Evolutionary conservation across 2,329 filamentous ascomycete genomes (phyloP).

Genomic region (Bipolaris oryzae): DNA sequence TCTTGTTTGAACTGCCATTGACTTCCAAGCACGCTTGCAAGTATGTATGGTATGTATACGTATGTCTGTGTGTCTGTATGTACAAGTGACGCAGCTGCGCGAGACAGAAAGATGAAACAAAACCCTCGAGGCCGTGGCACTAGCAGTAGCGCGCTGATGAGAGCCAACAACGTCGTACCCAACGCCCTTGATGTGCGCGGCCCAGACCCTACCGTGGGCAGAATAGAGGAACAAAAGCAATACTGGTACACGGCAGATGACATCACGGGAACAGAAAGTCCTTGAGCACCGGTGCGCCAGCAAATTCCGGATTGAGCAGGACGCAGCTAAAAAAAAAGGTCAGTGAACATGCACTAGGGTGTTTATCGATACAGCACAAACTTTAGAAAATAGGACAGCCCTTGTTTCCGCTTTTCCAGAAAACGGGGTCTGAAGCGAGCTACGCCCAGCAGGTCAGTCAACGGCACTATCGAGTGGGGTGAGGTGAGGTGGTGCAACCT

Average conservation of each 20-base stretch:
- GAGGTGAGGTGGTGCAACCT: constrained; percentile 51
- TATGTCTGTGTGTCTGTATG: background rate
- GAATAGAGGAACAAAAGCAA: background rate
- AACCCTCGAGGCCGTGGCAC: background rate
- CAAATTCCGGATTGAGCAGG: constrained; percentile 90
- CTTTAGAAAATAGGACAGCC: constrained; percentile 93
- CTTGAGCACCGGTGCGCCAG: constrained; percentile 86
- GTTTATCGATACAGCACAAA: constrained; percentile 55
- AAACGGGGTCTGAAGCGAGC: constrained; percentile 79
- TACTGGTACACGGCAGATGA: background rate
- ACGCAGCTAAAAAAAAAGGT: constrained; percentile 69
- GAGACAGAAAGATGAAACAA: background rate
- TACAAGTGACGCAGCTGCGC: background rate
- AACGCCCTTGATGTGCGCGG: background rate
- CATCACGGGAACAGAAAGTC: constrained; percentile 76
- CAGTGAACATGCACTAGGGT: constrained; percentile 35
- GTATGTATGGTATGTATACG: background rate
- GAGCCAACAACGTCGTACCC: background rate
- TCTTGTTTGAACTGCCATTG: no score
- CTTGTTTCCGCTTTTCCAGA: constrained; percentile 80
- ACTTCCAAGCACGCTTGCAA: background rate
- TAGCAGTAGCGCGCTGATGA: no score
- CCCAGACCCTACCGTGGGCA: no score
- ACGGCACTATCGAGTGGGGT: constrained; percentile 26
- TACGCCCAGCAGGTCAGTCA: constrained; percentile 34